Conservation (phyloP, 768 basidiomycete species). For the Boletus coccyginus region DNA sequence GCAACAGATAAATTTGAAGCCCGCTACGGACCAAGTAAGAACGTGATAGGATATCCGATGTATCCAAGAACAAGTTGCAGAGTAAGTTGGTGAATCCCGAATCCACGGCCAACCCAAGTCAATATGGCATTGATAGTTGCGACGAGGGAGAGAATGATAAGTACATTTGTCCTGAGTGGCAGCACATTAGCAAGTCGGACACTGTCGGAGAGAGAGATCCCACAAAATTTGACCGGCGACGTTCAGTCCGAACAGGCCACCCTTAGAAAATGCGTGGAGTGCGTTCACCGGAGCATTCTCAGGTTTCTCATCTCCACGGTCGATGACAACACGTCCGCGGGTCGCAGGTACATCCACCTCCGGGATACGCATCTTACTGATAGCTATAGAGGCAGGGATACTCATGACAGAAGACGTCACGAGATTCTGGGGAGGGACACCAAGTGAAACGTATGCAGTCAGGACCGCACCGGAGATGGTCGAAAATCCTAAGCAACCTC, state of each 20-base stretch:
- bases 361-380: constrained; percentile 83
- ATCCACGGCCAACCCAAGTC: constrained; percentile 86
- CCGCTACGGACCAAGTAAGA: constrained; percentile 51
- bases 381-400: constrained; percentile 91
- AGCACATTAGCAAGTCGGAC: constrained; percentile 7
- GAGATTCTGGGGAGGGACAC: constrained; percentile 75
- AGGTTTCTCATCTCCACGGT: constrained; percentile 63
- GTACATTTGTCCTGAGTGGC: constrained; percentile 63
- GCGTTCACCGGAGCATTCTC: constrained; percentile 67
- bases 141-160: constrained; percentile 82
- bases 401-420: constrained; percentile 92
- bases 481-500: constrained; percentile 55
- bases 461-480: constrained; percentile 92
- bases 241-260: constrained; percentile 79
- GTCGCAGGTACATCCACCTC: constrained; percentile 86
- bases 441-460: constrained; percentile 75
- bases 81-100: constrained; percentile 79
- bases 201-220: constrained; percentile 20
- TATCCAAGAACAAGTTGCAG: constrained; percentile 85
- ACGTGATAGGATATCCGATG: constrained; percentile 83
- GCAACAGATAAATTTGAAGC: neutral
- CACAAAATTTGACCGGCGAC: constrained; percentile 88
- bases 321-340: constrained; percentile 74
- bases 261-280: constrained; percentile 85
- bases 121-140: constrained; percentile 79